Evolutionary conservation across 768 basidiomycete species (phyloP), one percentile per base, ranked within the genome.

Genomic region (Kwoniella newhampshirensis): DNA sequence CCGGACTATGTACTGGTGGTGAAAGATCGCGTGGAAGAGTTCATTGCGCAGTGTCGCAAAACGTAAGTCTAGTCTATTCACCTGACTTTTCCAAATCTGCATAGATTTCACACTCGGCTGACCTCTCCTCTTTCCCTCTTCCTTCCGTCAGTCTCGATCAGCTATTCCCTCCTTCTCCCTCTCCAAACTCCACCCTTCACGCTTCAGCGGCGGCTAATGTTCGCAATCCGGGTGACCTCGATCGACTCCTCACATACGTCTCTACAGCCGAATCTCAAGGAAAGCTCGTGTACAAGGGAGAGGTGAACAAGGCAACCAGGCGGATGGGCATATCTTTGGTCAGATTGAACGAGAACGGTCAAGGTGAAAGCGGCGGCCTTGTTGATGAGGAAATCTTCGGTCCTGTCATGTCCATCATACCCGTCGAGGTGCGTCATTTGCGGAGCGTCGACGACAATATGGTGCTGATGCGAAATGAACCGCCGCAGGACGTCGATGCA

Each of bases 341-440:
- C 27, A 51, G 50, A 37, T 47, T 64, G 28, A 60, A 66, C 28
- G 62, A 62, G 21, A 53, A 62, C 8, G 63, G 52, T 1, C 51
- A 56, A 17, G 70, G 66, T 5, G 63, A 62, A 13, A 57, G 41
- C 30, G 67, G 65, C 1, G 52, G 42, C 3, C 11, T 71, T 25
- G 51, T 76, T 25, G 56, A 75, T 45, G 71, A 77, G 27, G 77
- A 77, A 58, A 64, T 77, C 23, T 77, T 77, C 60, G 77, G 74
- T 2, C 73, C 75, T 9, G 70, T 77, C 36, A 28, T 77, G 25
- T 66, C 69, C 6, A 62, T 77, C 39, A 62, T 75, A 26, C 66
- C 73, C 1, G 70, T 71, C n/a, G 66, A 75, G 46, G 75, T 73
- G 48, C 59, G 73, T 63, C 9, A 2, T 41, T 17, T 8, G n/a